Evolutionary conservation across 2,329 filamentous ascomycete genomes (phyloP), one percentile per base, ranked within the genome.

Genomic region (Colletotrichum brevisporum): DNA sequence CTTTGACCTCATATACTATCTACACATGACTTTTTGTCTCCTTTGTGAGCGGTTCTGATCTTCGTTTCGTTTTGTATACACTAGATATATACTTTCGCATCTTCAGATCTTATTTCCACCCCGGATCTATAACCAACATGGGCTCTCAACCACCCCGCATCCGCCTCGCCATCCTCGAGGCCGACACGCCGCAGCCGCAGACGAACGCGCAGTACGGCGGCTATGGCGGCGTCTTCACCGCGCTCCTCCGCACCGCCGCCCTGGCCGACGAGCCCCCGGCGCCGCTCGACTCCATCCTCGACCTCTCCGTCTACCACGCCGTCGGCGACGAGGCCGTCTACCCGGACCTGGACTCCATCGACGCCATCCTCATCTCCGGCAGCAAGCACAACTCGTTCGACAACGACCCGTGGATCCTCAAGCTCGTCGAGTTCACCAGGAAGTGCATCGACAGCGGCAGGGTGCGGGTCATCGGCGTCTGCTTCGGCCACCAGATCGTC

Each of bases 401-500:
- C 70, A 83, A 91, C 73, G 85, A 89, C 58, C 87, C 90, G 0
- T 97, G 94, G 94, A 95, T 96, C 71, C 71, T 90, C 50, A 89
- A 87, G 61, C 85, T 97, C 1, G 90, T 94, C 18, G 89, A 90
- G 1, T 97, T 90, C 75, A 89, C 88, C 58, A 83, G 85, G 72
- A 74, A 81, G 6, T 83, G 92, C 3, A 84, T 93, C 41, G 83
- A 84, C 13, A 86, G 91, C 71, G 83, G 86, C 27, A 84, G 89
- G 0, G 88, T 96, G 8, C 87, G 89, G 43, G 80, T 95, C n/a
- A 85, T 97, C 16, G 94, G 94, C 12, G 86, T 96, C 16, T 97
- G 94, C 80, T 97, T 95, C 78, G 94, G 94, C 5, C 94, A 97
- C 78, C 94, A 97, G 82, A 94, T 97, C 74, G 82, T 96, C 51